Evolutionary conservation across 1,284 basidiomycete genomes (phyloP).

Genomic region (Pterulicium gracile): DNA sequence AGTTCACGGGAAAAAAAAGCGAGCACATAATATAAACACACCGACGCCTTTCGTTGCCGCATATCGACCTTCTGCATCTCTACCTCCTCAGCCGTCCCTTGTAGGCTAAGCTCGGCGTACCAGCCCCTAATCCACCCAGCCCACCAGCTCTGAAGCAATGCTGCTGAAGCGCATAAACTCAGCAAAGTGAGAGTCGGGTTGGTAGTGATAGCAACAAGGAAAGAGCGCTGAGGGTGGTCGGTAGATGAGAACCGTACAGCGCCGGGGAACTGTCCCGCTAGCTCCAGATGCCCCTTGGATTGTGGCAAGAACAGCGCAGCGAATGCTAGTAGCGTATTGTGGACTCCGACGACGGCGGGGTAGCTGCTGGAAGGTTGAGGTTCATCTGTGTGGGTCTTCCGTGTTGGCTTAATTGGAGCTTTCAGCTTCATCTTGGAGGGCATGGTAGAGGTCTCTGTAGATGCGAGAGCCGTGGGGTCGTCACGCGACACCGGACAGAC

Average conservation of each 20-base stretch:
- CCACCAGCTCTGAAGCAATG: slow-evolving; percentile 65
- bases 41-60: slow-evolving; percentile 27
- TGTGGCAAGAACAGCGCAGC: slow-evolving; percentile 58
- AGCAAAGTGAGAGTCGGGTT: slow-evolving; percentile 49
- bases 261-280: slow-evolving; percentile 17
- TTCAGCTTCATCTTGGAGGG: neutral
- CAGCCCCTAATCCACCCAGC: slow-evolving; percentile 51
- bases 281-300: slow-evolving; percentile 35
- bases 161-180: slow-evolving; percentile 49
- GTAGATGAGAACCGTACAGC: slow-evolving; percentile 22
- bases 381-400: slow-evolving; percentile 10
- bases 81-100: slow-evolving; percentile 23
- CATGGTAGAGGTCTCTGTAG: too few species aligned
- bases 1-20: slow-evolving; percentile 6
- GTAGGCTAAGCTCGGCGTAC: slow-evolving; percentile 26
- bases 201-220: slow-evolving; percentile 56
- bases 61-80: slow-evolving; percentile 29
- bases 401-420: neutral
- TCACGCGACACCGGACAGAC: too few species aligned
- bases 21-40: slow-evolving; percentile 16
- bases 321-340: slow-evolving; percentile 56
- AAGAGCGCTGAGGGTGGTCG: slow-evolving; percentile 55
- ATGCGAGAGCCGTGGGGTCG: too few species aligned
- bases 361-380: slow-evolving; percentile 23
- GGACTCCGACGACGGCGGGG: slow-evolving; percentile 64